Base-by-base conservation (phyloP, 768 basidiomycete genomes). In the Candolleomyces eurysporus region DNA sequence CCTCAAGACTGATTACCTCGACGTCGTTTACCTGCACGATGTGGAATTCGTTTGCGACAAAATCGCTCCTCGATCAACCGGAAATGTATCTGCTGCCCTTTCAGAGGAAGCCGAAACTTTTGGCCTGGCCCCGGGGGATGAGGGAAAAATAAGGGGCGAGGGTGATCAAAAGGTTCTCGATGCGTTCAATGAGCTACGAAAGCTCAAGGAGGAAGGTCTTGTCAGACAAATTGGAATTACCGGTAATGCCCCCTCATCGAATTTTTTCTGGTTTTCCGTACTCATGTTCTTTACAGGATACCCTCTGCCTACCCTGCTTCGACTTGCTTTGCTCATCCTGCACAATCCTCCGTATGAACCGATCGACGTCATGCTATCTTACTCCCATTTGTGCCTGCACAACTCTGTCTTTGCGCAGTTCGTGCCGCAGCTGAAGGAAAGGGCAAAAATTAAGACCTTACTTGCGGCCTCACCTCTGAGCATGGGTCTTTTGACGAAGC, bases 21-120 rank as follows among this genome's bases (percentile, higher is more conserved):
- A 96, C 65, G 77, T 79, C 0, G 90, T 94, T 0, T 94, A 90
- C 68, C 74, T 94, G 32, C 94, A 96, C 68, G 94, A 96, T 69
- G 83, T 91, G 52, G 94, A 95, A 76, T 92, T 86, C 64, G 83
- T 94, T 13, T 82, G 82, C 45, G 80, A 84, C 3, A 71, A 75
- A 42, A 76, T 87, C 46, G 67, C 76, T 31, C 82, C 87, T 2
- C 76, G 76, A 49, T 68, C 70, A 30, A 79, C 76, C 17, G 91
- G 90, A 4, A 79, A 86, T 63, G 87, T 88, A 66, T 68, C 74
- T 0, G 62, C 71, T 1, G 90, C 90, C 8, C 72, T 94, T 19
- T 72, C 69, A 10, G 76, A 72, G 1, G 84, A 89, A 40, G 78
- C 78, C 16, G 79, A 67, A 7, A 80, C 76, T 10, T 96, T 92